Conservation (phyloP, 805 yeast species). For the Metschnikowia lunata region DNA sequence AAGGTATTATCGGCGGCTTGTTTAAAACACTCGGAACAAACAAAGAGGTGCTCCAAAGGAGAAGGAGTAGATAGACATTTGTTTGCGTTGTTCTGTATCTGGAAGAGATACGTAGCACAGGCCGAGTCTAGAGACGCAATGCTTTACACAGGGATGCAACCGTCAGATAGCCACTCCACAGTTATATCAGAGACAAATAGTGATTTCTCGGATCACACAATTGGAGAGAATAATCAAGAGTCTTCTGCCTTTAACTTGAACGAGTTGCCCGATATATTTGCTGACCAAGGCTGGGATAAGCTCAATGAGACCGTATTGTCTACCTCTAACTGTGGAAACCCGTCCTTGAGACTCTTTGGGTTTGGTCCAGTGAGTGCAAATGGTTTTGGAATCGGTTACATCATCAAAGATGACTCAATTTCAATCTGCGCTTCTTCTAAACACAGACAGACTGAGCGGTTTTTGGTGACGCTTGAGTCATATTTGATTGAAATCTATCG, state of each 20-base stretch:
- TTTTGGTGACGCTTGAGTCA: constrained; percentile 48
- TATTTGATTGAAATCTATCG: constrained; percentile 45
- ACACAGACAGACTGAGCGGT: constrained; percentile 56
- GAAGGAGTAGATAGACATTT: constrained; percentile 91
- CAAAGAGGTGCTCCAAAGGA: constrained; percentile 68
- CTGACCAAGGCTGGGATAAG: constrained; percentile 85
- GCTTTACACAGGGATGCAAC: constrained; percentile 7
- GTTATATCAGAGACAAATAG: constrained; percentile 9
- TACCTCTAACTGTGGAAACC: constrained; percentile 57
- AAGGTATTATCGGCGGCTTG: constrained; percentile 66
- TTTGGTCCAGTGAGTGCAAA: constrained; percentile 56
- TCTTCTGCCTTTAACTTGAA: constrained; percentile 17
- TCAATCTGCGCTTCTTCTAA: constrained; percentile 55
- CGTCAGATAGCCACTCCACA: constrained; percentile 10
- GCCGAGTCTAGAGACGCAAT: constrained; percentile 8
- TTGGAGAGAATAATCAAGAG: constrained; percentile 20
- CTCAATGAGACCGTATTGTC: constrained; percentile 69
- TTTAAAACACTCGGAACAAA: constrained; percentile 58
- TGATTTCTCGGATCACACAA: constrained; percentile 28
- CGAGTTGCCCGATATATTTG: constrained; percentile 67
- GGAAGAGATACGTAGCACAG: constrained; percentile 60
- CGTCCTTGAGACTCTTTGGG: constrained; percentile 54
- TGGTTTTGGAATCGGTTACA: constrained; percentile 58
- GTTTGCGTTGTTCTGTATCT: constrained; percentile 80
- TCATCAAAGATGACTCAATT: constrained; percentile 47